Evolutionary conservation across 2,329 filamentous ascomycete genomes (phyloP).

Genomic region (Alternaria consortialis): DNA sequence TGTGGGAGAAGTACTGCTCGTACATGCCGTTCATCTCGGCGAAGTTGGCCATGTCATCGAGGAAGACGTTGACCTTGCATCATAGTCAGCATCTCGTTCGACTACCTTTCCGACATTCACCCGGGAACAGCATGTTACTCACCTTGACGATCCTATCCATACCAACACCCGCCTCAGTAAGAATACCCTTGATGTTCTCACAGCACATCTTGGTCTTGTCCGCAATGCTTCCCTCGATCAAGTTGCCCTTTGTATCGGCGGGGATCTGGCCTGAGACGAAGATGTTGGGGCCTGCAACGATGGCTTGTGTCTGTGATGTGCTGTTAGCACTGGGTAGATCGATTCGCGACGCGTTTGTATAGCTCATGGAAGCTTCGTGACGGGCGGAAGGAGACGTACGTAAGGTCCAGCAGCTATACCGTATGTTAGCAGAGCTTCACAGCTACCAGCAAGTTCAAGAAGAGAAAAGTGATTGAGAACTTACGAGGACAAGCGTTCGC

Average conservation of each 20-base stretch:
- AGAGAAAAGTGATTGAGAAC: conserved; percentile 19
- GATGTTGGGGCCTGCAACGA: conserved; percentile 72
- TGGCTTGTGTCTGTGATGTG: conserved; percentile 62
- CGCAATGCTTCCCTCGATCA: conserved; percentile 71
- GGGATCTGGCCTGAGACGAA: conserved; percentile 83
- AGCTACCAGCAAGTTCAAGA: not conserved
- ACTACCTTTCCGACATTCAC: not conserved
- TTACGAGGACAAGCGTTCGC: conserved; percentile 55
- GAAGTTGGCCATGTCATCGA: conserved; percentile 91
- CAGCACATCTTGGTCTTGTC: conserved; percentile 76
- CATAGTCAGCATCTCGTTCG: not conserved
- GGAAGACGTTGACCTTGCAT: conserved; percentile 71
- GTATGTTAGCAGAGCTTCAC: conserved; percentile 1
- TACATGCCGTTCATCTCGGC: conserved; percentile 86
- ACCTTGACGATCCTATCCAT: conserved; percentile 88
- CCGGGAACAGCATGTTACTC: not conserved
- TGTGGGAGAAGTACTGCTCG: conserved; percentile 81
- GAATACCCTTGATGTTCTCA: conserved; percentile 83
- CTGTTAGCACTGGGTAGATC: not conserved
- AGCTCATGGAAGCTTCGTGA: not conserved
- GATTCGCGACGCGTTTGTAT: not conserved
- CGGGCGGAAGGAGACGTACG: conserved; percentile 44
- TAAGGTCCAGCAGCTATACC: conserved; percentile 54
- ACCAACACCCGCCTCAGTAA: conserved; percentile 80
- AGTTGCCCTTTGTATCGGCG: conserved; percentile 67